Base-by-base conservation (phyloP, 2,329 filamentous ascomycete genomes). In the Xylariaceae sp. region DNA sequence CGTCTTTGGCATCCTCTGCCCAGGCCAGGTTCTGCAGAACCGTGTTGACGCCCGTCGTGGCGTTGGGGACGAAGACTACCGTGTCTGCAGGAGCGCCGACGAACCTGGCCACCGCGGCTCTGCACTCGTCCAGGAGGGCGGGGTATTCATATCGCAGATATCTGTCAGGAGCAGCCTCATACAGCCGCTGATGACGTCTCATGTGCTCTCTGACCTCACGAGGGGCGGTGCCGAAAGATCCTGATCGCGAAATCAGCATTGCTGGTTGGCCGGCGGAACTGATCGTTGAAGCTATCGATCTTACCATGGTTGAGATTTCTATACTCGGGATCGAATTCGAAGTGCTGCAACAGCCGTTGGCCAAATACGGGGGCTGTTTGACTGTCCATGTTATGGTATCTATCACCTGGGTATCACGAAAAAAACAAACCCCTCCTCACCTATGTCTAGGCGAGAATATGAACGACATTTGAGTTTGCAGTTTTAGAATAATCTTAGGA, bases 161-260 rank as follows among this genome's bases (percentile, higher is more conserved):
- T 5, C 65, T 60, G 62, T 96, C 89, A 0, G 88, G 86, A 0
- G 68, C 69, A 2, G 73, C 66, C 65, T 95, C 88, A 24, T 71
- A 66, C 3, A 68, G 64, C 45, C 82, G 74, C 56, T 89, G 82
- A 53, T 82, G 84, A n/a, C 68, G 54, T 12, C 74, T 78, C 14
- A 83, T 70, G 34, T 70, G 71, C 11, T 72, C 62, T 12, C 71
- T 74, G 43, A 96, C 70, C 14, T 64, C 57, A 8, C 63, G 67
- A 3, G 89, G 88, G 52, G 82, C 80, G 2, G 82, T 81, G 23
- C 89, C 89, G 57, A 86, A 95, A 1, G 88, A 94, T 34, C 87
- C 84, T 79, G 17, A 7, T n/a, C 3, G 9, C 13, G 24, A 23
- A 13, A 34, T 43, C 13, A 41, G 32, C 19, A 4, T 13, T 14